Evolutionary conservation across 2,329 filamentous ascomycete genomes (phyloP).

Genomic region (Beauveria varroae): DNA sequence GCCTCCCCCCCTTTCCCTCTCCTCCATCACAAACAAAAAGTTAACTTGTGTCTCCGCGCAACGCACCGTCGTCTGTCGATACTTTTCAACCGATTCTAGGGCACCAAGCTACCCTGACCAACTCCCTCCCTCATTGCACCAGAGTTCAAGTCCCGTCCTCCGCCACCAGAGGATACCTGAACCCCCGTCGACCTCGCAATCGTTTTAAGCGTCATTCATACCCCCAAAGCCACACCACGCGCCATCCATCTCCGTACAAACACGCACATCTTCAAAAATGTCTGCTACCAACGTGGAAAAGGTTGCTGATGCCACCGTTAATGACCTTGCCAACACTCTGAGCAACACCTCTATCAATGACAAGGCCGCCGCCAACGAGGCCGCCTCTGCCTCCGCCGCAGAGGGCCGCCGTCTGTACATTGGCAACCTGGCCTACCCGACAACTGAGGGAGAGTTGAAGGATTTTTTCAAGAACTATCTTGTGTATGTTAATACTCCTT

Average conservation of each 20-base stretch:
- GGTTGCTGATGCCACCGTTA: conserved; percentile 57
- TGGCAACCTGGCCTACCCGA: conserved; percentile 99
- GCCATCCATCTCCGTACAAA: conserved; percentile 30
- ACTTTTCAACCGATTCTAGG: conserved; percentile 55
- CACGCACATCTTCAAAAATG: conserved; percentile 55
- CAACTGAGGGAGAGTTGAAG: conserved; percentile 99
- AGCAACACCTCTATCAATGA: conserved; percentile 61
- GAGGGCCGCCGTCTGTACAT: conserved; percentile 99
- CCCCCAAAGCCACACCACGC: conserved; percentile 43
- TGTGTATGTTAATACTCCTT: conserved; percentile 65
- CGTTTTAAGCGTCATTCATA: conserved; percentile 36
- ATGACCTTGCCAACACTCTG: conserved; percentile 68
- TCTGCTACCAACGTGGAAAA: conserved; percentile 64
- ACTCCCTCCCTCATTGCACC: conserved; percentile 54
- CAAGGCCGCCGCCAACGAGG: conserved; percentile 67
- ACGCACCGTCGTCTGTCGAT: conserved; percentile 39
- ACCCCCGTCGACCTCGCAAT: conserved; percentile 33
- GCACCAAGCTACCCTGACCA: conserved; percentile 80
- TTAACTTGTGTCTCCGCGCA: conserved; percentile 39
- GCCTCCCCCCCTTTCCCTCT: conserved; percentile 23
- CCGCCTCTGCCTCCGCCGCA: conserved; percentile 92
- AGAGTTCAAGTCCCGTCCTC: conserved; percentile 52
- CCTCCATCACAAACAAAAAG: conserved; percentile 36
- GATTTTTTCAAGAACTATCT: conserved; percentile 99
- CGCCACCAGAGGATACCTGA: conserved; percentile 21